phyloP scores from a whole-genome alignment of 2,329 filamentous ascomycete species.

The Diaporthe vexans region DNA sequence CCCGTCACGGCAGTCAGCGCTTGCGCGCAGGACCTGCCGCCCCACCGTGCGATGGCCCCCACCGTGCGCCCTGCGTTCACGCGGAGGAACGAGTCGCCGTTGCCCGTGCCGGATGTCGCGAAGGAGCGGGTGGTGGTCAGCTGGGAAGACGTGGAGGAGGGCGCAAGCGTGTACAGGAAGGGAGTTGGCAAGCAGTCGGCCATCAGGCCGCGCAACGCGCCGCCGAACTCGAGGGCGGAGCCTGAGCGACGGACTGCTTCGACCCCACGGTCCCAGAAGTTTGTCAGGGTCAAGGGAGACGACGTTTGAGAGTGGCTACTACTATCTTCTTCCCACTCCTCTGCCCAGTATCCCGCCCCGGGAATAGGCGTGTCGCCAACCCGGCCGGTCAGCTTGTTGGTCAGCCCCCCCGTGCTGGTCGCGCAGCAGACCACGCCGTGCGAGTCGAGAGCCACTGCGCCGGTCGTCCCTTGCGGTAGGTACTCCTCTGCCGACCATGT shows the following conservation, averaged over 20 bases:
- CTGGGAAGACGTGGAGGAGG: neutral
- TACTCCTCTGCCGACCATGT: slow-evolving; percentile 75
- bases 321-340: slow-evolving; percentile 79
- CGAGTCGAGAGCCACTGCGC: slow-evolving; percentile 84
- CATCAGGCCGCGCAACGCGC: slow-evolving; percentile 62
- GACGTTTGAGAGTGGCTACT: slow-evolving; percentile 53
- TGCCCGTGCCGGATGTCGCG: slow-evolving; percentile 84
- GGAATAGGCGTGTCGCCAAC: slow-evolving; percentile 89
- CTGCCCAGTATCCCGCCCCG: slow-evolving; percentile 91
- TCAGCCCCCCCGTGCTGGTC: slow-evolving; percentile 81
- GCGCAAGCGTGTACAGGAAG: slow-evolving; percentile 53
- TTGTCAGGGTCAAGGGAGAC: neutral
- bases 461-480: slow-evolving; percentile 86
- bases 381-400: slow-evolving; percentile 88
- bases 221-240: slow-evolving; percentile 56
- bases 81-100: slow-evolving; percentile 89
- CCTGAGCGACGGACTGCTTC: slow-evolving; percentile 42
- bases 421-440: slow-evolving; percentile 80
- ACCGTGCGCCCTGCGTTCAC: slow-evolving; percentile 79
- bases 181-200: slow-evolving; percentile 72
- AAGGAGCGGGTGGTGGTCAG: slow-evolving; percentile 58
- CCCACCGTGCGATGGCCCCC: slow-evolving; percentile 79
- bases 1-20: slow-evolving; percentile 79
- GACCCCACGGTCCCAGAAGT: slow-evolving; percentile 39
- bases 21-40: slow-evolving; percentile 61